phyloP scores from a whole-genome alignment of 2,329 filamentous ascomycete species.

The Blumeria hordei region DNA sequence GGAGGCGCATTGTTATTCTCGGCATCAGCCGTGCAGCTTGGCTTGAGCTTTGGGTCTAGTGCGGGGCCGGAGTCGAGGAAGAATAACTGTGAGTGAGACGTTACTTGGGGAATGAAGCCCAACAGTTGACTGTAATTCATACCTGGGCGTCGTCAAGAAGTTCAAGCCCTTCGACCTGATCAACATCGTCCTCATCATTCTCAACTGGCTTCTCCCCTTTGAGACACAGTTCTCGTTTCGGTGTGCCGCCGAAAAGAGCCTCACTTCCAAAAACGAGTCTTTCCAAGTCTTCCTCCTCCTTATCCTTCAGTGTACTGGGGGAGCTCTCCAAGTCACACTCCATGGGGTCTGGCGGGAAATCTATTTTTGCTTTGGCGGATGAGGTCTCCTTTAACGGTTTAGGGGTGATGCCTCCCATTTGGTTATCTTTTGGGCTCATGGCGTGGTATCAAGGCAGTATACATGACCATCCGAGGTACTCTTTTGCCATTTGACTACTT shows the following conservation, averaged over 20 bases:
- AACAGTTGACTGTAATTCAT: slow-evolving; percentile 2
- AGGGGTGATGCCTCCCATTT: no score
- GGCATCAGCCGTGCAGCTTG: slow-evolving; percentile 3
- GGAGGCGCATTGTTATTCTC: slow-evolving; percentile 26
- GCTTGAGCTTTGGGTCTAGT: neutral
- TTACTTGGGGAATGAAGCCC: neutral
- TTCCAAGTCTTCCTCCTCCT: slow-evolving; percentile 67
- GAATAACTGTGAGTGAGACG: slow-evolving; percentile 12
- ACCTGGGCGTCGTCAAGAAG: slow-evolving; percentile 48
- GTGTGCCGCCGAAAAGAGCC: slow-evolving; percentile 43
- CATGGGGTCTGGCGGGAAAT: no score
- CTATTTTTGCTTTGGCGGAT: no score
- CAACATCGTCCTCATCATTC: slow-evolving; percentile 1
- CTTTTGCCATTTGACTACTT: no score
- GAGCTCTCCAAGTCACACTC: no score
- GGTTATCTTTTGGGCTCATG: no score
- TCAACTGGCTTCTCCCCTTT: neutral
- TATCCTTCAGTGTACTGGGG: slow-evolving; percentile 39
- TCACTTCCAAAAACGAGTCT: slow-evolving; percentile 71
- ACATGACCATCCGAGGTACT: no score
- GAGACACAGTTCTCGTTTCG: neutral
- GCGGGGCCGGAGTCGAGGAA: slow-evolving; percentile 17
- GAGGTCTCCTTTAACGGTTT: no score
- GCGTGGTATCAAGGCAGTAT: no score
- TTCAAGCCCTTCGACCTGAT: slow-evolving; percentile 29